Evolutionary conservation across 106 monocot genomes (phyloP).

Genomic region (Cymbidium sinense): DNA sequence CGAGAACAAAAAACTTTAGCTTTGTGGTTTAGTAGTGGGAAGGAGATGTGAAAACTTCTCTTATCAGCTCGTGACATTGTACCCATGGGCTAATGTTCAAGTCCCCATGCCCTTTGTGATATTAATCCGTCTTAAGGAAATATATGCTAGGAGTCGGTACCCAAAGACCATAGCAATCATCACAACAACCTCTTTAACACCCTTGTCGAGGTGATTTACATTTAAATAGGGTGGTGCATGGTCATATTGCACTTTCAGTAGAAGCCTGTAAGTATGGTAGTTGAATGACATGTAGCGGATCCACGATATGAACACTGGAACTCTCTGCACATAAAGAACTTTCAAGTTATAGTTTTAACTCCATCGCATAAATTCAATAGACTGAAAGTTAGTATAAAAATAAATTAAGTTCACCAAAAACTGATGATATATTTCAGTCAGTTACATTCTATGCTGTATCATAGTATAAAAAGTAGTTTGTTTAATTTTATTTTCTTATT

Average conservation of each 20-base stretch:
- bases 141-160: slow-evolving; percentile 64
- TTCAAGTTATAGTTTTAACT: not conserved
- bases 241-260: slow-evolving; percentile 76
- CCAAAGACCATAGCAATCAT: slow-evolving; percentile 71
- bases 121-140: slow-evolving; percentile 52
- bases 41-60: slow-evolving; percentile 21
- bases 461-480: not conserved
- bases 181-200: slow-evolving; percentile 41
- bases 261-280: slow-evolving; percentile 83
- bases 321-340: slow-evolving; percentile 44
- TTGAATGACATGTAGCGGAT: slow-evolving; percentile 78
- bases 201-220: slow-evolving; percentile 29
- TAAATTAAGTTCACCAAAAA: not conserved
- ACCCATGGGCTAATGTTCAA: slow-evolving; percentile 9
- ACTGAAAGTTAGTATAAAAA: not conserved
- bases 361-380: not conserved
- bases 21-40: not conserved
- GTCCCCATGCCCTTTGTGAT: slow-evolving; percentile 1
- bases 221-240: slow-evolving; percentile 39
- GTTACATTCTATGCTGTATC: not conserved
- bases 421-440: not conserved
- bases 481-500: not conserved
- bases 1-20: not conserved
- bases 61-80: not conserved
- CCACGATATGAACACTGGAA: slow-evolving; percentile 84